A percentile compares a stretch with the other conserved stretches of the same genome.
Conservation (phyloP, 2,329 filamentous ascomycete genomes). For the Akanthomyces lecanii region DNA sequence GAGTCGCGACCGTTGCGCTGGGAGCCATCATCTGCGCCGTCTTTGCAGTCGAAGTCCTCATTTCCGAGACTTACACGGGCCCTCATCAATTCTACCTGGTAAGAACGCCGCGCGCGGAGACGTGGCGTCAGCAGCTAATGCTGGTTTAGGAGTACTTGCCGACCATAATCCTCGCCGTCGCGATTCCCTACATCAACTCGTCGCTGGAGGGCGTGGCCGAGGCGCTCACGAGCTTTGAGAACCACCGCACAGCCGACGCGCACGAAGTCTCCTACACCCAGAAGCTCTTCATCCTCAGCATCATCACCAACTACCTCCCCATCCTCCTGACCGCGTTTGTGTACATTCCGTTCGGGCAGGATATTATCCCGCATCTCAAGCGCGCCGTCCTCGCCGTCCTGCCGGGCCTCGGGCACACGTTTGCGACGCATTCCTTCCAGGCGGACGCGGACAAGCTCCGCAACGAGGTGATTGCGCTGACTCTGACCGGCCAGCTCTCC, state of each 20-base stretch:
- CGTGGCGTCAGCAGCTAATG: neutral
- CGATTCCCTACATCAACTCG: slow-evolving; percentile 61
- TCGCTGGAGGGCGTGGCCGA: slow-evolving; percentile 60
- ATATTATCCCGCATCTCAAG: slow-evolving; percentile 65
- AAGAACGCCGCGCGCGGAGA: slow-evolving; percentile 21
- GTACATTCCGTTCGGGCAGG: slow-evolving; percentile 69
- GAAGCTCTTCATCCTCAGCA: slow-evolving; percentile 74
- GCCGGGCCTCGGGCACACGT: slow-evolving; percentile 41
- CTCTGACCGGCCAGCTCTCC: slow-evolving; percentile 67
- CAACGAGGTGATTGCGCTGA: slow-evolving; percentile 72
- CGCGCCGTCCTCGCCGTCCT: slow-evolving; percentile 50
- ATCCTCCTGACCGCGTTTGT: slow-evolving; percentile 74
- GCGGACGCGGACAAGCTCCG: slow-evolving; percentile 63
- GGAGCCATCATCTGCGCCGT: slow-evolving; percentile 64
- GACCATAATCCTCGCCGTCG: slow-evolving; percentile 64
- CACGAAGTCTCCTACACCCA: slow-evolving; percentile 67
- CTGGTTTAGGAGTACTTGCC: slow-evolving; percentile 61
- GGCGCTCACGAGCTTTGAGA: slow-evolving; percentile 64
- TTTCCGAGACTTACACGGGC: slow-evolving; percentile 69
- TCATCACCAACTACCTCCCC: slow-evolving; percentile 75
- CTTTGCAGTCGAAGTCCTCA: slow-evolving; percentile 71
- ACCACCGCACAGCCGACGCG: slow-evolving; percentile 66
- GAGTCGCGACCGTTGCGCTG: slow-evolving; percentile 53
- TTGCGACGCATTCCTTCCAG: slow-evolving; percentile 53
- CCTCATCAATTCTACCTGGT: slow-evolving; percentile 63